Evolutionary conservation across 2,329 filamentous ascomycete species (phyloP).

Genomic region (Achaetomium macrosporum): DNA sequence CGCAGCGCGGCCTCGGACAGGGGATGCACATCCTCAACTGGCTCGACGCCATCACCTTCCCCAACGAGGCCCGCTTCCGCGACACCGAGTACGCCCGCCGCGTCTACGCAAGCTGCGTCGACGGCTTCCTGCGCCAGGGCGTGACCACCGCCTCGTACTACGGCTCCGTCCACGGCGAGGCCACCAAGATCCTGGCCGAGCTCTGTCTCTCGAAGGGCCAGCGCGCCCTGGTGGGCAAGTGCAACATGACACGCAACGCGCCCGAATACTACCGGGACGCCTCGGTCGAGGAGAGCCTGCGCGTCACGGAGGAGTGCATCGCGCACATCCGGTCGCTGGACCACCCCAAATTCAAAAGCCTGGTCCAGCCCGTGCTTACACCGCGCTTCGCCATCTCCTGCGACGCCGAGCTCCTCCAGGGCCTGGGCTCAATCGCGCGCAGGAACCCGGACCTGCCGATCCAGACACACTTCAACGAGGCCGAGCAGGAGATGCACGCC

Average conservation of each 20-base stretch:
- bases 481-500: conserved; percentile 51
- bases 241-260: conserved; percentile 54
- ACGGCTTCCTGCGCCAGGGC: conserved; percentile 55
- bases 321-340: conserved; percentile 41
- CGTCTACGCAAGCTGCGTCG: conserved; percentile 48
- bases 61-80: conserved; percentile 54
- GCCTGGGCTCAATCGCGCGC: conserved; percentile 48
- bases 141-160: conserved; percentile 59
- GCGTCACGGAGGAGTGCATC: conserved; percentile 46
- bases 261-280: conserved; percentile 50
- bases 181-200: conserved; percentile 52
- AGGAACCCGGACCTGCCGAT: conserved; percentile 47
- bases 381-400: conserved; percentile 59
- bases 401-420: conserved; percentile 45
- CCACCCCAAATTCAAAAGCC: too few species aligned
- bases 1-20: conserved; percentile 43
- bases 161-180: conserved; percentile 48
- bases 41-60: conserved; percentile 59
- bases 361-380: conserved; percentile 48
- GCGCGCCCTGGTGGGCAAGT: conserved; percentile 56
- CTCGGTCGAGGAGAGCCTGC: conserved; percentile 41
- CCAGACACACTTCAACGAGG: conserved; percentile 64
- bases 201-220: conserved; percentile 48
- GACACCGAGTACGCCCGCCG: conserved; percentile 47
- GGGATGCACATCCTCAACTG: conserved; percentile 55